phyloP scores from a whole-genome alignment of 2,329 filamentous ascomycete genomes.

The Xylaria arbuscula region DNA sequence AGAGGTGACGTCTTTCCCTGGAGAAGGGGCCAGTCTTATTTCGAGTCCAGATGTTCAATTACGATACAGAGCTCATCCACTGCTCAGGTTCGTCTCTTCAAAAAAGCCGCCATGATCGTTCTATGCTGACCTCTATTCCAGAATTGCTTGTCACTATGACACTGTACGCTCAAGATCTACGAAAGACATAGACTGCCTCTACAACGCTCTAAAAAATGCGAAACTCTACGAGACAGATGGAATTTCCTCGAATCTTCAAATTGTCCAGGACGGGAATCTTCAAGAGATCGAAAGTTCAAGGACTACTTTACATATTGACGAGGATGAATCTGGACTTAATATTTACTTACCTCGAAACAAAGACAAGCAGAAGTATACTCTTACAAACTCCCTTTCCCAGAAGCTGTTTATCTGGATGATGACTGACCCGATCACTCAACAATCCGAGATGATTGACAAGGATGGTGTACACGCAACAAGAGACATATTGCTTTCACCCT shows the following conservation, averaged over 20 bases:
- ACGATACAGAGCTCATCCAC: constrained; percentile 46
- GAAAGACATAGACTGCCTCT: constrained; percentile 37
- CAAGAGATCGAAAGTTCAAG: constrained; percentile 23
- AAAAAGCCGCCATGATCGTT: not conserved
- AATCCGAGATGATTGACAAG: not conserved
- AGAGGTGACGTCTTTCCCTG: constrained; percentile 50
- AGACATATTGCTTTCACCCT: constrained; percentile 31
- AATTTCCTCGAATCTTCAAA: constrained; percentile 26
- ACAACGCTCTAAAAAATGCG: constrained; percentile 41
- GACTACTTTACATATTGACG: constrained; percentile 47
- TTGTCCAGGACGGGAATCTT: constrained; percentile 22
- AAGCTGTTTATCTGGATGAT: constrained; percentile 53
- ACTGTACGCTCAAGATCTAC: constrained; percentile 41
- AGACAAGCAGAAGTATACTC: constrained; percentile 47
- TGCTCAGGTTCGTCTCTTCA: constrained; percentile 48
- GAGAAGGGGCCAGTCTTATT: constrained; percentile 36
- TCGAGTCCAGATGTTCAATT: constrained; percentile 46
- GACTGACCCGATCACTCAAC: constrained; percentile 39
- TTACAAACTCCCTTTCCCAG: constrained; percentile 44
- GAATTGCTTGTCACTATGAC: constrained; percentile 47
- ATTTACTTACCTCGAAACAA: constrained; percentile 51
- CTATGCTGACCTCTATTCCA: constrained; percentile 28
- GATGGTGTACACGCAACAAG: constrained; percentile 33
- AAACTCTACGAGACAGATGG: constrained; percentile 47
- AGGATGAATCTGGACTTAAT: constrained; percentile 30